A percentile compares a stretch with the other conserved stretches of the same genome.
These are phyloP conservation scores for Fusarium sarcochroum DNA, from an alignment of 2,329 filamentous ascomycete species.

Conservation along the genomic window DNA sequence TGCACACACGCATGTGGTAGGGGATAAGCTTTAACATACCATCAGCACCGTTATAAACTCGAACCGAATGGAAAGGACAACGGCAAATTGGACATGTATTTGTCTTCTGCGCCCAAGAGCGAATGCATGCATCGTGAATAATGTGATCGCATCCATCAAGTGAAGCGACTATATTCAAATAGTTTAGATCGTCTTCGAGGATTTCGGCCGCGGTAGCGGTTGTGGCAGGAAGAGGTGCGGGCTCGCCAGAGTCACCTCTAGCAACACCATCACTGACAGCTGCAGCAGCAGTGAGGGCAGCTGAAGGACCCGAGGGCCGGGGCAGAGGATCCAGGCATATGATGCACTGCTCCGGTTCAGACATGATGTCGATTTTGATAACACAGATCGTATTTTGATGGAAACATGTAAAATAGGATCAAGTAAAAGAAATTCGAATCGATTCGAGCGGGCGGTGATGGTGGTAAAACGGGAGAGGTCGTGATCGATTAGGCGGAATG, in stretches of 20 bases:
- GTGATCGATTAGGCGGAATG: constrained; percentile 37
- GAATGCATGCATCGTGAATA: constrained; percentile 91
- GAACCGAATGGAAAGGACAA: constrained; percentile 89
- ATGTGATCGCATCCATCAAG: constrained; percentile 88
- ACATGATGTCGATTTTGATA: constrained; percentile 62
- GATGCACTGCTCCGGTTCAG: constrained; percentile 76
- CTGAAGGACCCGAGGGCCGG: constrained; percentile 49
- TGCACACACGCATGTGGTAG: constrained; percentile 34
- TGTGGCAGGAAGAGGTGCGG: constrained; percentile 36
- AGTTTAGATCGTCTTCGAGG: constrained; percentile 51
- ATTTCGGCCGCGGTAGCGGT: constrained; percentile 44
- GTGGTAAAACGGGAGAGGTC: constrained; percentile 41
- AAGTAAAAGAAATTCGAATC: constrained; percentile 38
- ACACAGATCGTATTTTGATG: constrained; percentile 55
- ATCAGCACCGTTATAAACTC: constrained; percentile 84
- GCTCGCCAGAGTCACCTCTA: constrained; percentile 40
- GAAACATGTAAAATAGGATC: constrained; percentile 62
- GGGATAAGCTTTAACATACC: constrained; percentile 68
- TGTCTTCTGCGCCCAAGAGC: constrained; percentile 94
- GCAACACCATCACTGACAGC: constrained; percentile 34
- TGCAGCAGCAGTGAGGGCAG: constrained; percentile 40
- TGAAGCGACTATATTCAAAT: constrained; percentile 66
- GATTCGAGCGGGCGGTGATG: constrained; percentile 41
- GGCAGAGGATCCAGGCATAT: constrained; percentile 76
- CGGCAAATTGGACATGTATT: constrained; percentile 99